Conservation (phyloP, 768 basidiomycete species). For the Mycena metata region DNA sequence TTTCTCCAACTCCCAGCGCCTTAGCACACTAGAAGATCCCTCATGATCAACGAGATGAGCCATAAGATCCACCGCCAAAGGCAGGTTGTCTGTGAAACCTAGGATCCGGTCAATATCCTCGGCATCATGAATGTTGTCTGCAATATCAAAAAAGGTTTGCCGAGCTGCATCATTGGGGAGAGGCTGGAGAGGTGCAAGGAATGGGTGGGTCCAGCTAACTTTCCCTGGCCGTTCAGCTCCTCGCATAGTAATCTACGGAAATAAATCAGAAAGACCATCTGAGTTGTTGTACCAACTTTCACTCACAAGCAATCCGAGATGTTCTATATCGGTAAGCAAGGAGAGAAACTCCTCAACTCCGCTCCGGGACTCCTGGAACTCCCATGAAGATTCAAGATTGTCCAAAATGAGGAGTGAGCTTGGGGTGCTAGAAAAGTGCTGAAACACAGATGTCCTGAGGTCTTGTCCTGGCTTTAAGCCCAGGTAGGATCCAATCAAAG, state of each 20-base stretch:
- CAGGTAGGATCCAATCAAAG: not conserved
- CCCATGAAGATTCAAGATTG: slow-evolving; percentile 10
- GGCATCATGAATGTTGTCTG: not conserved
- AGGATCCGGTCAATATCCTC: not conserved
- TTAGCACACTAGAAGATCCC: not conserved
- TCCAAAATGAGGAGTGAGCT: slow-evolving; percentile 6
- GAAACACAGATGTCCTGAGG: not conserved
- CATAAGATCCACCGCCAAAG: not conserved
- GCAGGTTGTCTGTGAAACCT: not conserved
- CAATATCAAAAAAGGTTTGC: slow-evolving; percentile 17
- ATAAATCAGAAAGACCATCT: not conserved
- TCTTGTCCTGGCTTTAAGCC: not conserved
- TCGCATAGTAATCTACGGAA: slow-evolving; percentile 17
- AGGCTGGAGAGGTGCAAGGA: not conserved
- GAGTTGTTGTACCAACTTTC: too few relatives aligned
- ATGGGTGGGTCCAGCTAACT: slow-evolving; percentile 11
- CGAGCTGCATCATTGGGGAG: slow-evolving; percentile 5
- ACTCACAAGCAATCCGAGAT: slow-evolving; percentile 8
- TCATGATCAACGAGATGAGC: slow-evolving; percentile 16
- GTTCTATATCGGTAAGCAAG: not conserved
- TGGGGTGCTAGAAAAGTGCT: not conserved
- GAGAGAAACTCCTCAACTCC: slow-evolving; percentile 16
- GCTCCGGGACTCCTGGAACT: not conserved
- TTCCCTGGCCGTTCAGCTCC: slow-evolving; percentile 12
- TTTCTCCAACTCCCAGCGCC: slow-evolving; percentile 8